Evolutionary conservation across 1,284 basidiomycete species (phyloP), one percentile per base, ranked within the genome.

Genomic region (Ganoderma lucidum): DNA sequence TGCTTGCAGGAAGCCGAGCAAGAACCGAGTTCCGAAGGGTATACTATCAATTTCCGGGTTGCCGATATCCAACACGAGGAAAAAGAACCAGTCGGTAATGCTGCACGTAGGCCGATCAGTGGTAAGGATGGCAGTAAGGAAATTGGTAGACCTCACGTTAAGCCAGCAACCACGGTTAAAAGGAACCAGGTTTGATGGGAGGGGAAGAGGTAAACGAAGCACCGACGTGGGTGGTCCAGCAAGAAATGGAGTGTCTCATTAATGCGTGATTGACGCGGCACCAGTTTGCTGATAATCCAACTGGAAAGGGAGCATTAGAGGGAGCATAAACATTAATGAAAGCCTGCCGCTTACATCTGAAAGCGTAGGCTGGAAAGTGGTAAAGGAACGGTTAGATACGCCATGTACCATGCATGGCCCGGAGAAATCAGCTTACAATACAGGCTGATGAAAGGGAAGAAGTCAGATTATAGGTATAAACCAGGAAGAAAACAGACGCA

Each of bases 161-260:
- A 83, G 4, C 84, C 77, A 10, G 93, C 55, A 0, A 93, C 79
- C 56, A 98, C 75, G 1, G 88, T 87, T 0, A 96, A 73, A 17
- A 98, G 87, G 75, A 97, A 95, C 95, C 96, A 97, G 1, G 97
- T 99, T 78, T 99, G 96, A 73, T 96, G 94, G 0, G 95, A 92
- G 0, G 97, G 97, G 77, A 99, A 99, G 8, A 99, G 88, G 79
- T 98, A 97, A 55, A 97, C 90, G 78, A 96, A 99, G 82, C 97
- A 96, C 72, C 97, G 89, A 32, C 97, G 89, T n/a, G 97, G 97
- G 77, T 99, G 97, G 78, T 99, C 96, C 23, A 99, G 87, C 6
- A 99, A 85, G 80, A 99, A 99, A 68, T 92, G 91, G 1, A 98
- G 83, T 0, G 96, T 96, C 81, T 98, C 95, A 69, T 90, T 86